Evolutionary conservation across 1,284 basidiomycete species (phyloP).

Genomic region (Phylloboletellus chloephorus): DNA sequence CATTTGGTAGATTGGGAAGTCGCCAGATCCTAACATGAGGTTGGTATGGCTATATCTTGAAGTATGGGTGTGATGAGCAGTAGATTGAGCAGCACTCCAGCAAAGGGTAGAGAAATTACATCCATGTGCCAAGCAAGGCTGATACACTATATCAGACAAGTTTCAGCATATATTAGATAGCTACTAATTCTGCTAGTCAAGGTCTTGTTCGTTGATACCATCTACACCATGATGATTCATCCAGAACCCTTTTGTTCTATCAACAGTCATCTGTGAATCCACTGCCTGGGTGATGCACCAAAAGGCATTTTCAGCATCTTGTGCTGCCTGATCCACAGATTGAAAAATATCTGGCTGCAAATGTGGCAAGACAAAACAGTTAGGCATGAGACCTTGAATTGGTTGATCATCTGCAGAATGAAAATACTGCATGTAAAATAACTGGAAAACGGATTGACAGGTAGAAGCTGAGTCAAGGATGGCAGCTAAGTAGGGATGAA

Average conservation of each 20-base stretch:
- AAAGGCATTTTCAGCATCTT: conserved; percentile 58
- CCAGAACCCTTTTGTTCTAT: conserved; percentile 13
- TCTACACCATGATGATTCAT: not conserved
- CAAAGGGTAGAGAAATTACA: no score
- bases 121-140: no score
- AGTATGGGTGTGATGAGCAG: no score
- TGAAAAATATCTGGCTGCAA: conserved; percentile 45
- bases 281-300: conserved; percentile 35
- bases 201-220: not conserved
- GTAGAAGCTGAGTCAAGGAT: conserved; percentile 31
- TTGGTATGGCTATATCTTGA: no score
- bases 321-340: conserved; percentile 52
- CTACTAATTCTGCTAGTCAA: not conserved
- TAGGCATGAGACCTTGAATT: conserved; percentile 8
- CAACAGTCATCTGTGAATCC: not conserved
- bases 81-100: no score
- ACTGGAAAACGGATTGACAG: conserved; percentile 42
- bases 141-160: no score
- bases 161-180: no score
- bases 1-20: no score
- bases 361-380: conserved; percentile 38
- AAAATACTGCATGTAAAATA: conserved; percentile 50
- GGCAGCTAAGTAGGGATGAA: conserved; percentile 58
- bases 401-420: conserved; percentile 1
- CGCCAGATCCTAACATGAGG: no score